A percentile compares a stretch with the other conserved stretches of the same genome.
These are phyloP conservation scores for Xylariomycetidae sp. DNA, from an alignment of 2,329 filamentous ascomycete genomes.

Conservation along the genomic window DNA sequence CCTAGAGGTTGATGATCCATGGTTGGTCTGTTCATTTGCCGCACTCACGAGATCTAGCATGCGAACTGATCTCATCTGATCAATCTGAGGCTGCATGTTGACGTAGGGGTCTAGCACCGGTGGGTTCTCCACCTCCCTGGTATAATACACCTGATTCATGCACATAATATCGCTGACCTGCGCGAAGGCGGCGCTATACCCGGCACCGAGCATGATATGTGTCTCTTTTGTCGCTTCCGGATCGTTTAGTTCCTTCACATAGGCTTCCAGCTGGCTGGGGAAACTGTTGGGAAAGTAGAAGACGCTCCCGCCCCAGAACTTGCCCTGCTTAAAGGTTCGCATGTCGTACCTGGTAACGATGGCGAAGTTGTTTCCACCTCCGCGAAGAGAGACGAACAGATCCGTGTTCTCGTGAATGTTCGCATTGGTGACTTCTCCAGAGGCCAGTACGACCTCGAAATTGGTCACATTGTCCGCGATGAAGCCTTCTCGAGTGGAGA, in stretches of 20 bases:
- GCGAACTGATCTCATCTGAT: background rate
- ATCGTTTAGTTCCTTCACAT: conserved; percentile 2
- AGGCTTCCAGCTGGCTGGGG: conserved; percentile 3
- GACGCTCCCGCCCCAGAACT: background rate
- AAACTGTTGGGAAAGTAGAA: conserved; percentile 1
- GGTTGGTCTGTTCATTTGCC: too few species aligned
- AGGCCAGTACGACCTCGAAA: conserved; percentile 36
- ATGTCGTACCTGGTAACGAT: conserved; percentile 19
- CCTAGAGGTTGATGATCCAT: too few species aligned
- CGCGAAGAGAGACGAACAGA: conserved; percentile 37
- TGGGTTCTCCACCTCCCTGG: background rate
- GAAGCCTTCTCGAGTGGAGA: conserved; percentile 34
- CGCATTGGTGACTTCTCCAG: conserved; percentile 34
- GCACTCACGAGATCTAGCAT: background rate
- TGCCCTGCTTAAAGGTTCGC: conserved; percentile 2
- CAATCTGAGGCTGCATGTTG: background rate
- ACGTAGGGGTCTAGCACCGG: conserved; percentile 1
- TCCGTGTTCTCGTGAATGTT: conserved; percentile 30
- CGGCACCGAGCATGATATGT: conserved; percentile 3
- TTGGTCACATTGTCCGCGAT: conserved; percentile 31
- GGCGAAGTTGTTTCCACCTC: conserved; percentile 39
- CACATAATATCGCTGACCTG: background rate
- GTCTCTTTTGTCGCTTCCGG: conserved; percentile 1
- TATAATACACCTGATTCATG: conserved; percentile 8
- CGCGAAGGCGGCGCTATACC: background rate